phyloP scores from a whole-genome alignment of 129 eudicot species.

The Tanacetum coccineum region DNA sequence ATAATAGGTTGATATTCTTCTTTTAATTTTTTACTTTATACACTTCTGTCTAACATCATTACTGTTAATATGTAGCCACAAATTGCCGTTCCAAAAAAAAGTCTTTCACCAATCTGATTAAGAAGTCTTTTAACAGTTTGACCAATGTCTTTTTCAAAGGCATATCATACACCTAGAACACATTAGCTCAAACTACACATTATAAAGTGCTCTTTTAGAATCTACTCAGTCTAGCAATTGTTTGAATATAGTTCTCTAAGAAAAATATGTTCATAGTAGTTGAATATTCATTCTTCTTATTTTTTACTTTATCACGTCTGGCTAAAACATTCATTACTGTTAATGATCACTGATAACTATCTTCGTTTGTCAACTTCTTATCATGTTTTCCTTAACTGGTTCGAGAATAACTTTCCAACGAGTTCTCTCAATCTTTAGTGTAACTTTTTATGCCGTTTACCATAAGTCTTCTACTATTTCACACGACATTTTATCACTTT shows the following conservation, averaged over 20 bases:
- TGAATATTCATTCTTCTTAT: background rate
- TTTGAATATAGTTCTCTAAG: too few relatives aligned
- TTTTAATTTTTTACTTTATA: too few relatives aligned
- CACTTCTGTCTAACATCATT: too few relatives aligned
- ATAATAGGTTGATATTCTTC: too few relatives aligned
- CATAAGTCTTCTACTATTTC: background rate
- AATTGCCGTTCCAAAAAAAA: too few relatives aligned
- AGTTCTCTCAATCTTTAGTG: background rate
- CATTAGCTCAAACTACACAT: background rate
- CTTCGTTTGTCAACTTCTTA: constrained; percentile 11
- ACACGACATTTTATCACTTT: background rate
- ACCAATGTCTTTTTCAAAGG: background rate
- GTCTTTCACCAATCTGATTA: too few relatives aligned
- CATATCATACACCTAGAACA: background rate
- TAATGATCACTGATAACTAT: background rate
- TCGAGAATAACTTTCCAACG: background rate
- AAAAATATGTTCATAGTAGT: too few relatives aligned
- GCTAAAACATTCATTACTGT: background rate
- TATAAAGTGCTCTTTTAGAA: background rate
- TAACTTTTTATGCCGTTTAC: background rate
- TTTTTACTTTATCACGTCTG: background rate
- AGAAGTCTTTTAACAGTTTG: too few relatives aligned
- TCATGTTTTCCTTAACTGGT: constrained; percentile 1
- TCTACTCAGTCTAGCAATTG: too few relatives aligned
- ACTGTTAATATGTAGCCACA: too few relatives aligned